phyloP scores from a whole-genome alignment of 2,329 filamentous ascomycete species.

The Orbilia brochopaga region DNA sequence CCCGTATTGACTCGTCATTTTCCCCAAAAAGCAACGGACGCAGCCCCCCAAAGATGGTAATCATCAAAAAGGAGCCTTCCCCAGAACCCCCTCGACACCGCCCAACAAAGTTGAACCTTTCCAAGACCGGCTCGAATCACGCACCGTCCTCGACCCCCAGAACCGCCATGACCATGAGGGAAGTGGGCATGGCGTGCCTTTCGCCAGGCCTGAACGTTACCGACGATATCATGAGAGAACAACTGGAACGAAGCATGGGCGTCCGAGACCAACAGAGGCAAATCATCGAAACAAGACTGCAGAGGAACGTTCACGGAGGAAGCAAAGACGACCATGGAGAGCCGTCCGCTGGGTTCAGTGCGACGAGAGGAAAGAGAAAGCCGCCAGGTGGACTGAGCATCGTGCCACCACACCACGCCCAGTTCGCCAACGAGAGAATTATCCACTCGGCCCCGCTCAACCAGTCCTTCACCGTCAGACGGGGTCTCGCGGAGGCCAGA shows the following conservation, averaged over 20 bases:
- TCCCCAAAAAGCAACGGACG: constrained; percentile 41
- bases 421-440: constrained; percentile 90
- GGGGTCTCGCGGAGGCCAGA: constrained; percentile 58
- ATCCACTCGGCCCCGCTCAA: constrained; percentile 95
- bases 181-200: constrained; percentile 90
- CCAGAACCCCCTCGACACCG: constrained; percentile 77
- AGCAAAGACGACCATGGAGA: constrained; percentile 45
- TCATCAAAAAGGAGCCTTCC: constrained; percentile 94
- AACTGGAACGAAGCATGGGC: constrained; percentile 89
- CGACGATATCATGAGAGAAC: constrained; percentile 94
- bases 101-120: constrained; percentile 78
- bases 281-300: constrained; percentile 88
- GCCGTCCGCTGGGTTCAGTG: constrained; percentile 66
- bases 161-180: constrained; percentile 76
- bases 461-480: constrained; percentile 91
- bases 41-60: constrained; percentile 72
- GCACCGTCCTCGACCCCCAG: constrained; percentile 68
- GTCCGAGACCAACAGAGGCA: constrained; percentile 92
- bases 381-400: constrained; percentile 90
- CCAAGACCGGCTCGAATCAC: constrained; percentile 66
- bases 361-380: constrained; percentile 66
- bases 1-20: constrained; percentile 48
- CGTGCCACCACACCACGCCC: constrained; percentile 87
- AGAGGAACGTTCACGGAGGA: constrained; percentile 75
- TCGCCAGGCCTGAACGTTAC: constrained; percentile 96